phyloP scores from a whole-genome alignment of 306 rosid genomes.

The Corylus avellana region DNA sequence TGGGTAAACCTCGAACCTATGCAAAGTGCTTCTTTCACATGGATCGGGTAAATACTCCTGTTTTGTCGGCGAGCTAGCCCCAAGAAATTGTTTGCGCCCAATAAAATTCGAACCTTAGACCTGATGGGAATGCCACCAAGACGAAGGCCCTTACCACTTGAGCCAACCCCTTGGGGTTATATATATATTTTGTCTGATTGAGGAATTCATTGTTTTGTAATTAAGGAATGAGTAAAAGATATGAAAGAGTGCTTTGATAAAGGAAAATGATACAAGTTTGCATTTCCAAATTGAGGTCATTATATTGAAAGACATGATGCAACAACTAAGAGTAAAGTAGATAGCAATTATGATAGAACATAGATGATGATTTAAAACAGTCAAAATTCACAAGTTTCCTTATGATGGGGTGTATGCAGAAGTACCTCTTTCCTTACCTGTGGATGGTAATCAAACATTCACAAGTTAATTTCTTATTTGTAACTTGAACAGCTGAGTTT shows the following conservation, averaged over 20 bases:
- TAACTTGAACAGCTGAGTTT: not conserved
- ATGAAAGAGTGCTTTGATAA: not conserved
- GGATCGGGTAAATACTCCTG: too few species aligned
- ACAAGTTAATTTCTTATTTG: not conserved
- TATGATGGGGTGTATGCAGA: not conserved
- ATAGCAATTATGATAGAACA: not conserved
- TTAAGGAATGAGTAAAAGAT: not conserved
- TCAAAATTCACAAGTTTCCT: not conserved
- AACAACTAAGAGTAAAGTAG: slow-evolving; percentile 5
- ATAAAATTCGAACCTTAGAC: too few species aligned
- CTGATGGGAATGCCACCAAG: too few species aligned
- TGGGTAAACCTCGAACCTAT: too few species aligned
- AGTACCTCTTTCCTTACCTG: not conserved
- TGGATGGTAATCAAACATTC: not conserved
- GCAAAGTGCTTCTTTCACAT: too few species aligned
- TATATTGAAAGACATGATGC: slow-evolving; percentile 19
- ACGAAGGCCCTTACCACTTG: too few species aligned
- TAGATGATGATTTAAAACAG: slow-evolving; percentile 8
- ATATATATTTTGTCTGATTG: too few species aligned
- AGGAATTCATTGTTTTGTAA: too few species aligned
- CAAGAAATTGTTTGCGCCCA: too few species aligned
- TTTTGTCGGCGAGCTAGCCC: too few species aligned
- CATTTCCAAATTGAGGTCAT: not conserved
- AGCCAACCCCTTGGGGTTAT: too few species aligned
- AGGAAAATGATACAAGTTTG: not conserved